Base-by-base conservation (phyloP, 2,329 filamentous ascomycete species). In the Scorias spongiosa region DNA sequence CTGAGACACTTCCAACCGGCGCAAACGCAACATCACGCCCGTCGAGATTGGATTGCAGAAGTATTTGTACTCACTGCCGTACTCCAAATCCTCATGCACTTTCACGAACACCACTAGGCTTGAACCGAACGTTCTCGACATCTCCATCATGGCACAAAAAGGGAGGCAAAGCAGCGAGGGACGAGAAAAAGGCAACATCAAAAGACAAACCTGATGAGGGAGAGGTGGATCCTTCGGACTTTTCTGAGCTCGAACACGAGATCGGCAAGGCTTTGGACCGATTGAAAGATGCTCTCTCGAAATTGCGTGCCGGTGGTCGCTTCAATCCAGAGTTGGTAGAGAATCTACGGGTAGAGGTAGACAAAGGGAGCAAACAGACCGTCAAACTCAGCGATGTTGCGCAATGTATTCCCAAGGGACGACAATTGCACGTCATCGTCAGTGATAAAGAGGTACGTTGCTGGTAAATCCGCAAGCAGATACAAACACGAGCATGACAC, bases 351-450 rank as follows among this genome's bases (percentile, higher is more conserved):
- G 78, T 84, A n/a, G 64, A 71, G 41, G 53, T 80, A 40, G 67
- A 64, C 46, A 75, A 78, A 54, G 44, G 56, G 36, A 51, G 45
- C 17, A 75, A 71, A 46, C 65, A 72, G 46, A 72, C 62, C 1
- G 67, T 74, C 41, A 68, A 64, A 48, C 53, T 84, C 42, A 69
- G 71, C 9, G 78, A 82, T 55, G 55, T 84, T 45, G 80, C 78
- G 2, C 79, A 81, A 55, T 75, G 84, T 12, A 66, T 83, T 34
- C 76, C 77, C 0, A 78, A 79, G 53, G 78, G 78, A 10, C 62
- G 78, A 44, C 69, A 68, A 51, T 59, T 82, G 28, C 72, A 75
- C 46, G 65, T 84, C n/a, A 58, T 81, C 17, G 75, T 75, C 34
- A 74, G 76, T 11, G 80, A 84, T 54, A 71, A 76, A 53, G 73